phyloP scores from a whole-genome alignment of 179 eudicot genomes.

The Silene noctiflora region DNA sequence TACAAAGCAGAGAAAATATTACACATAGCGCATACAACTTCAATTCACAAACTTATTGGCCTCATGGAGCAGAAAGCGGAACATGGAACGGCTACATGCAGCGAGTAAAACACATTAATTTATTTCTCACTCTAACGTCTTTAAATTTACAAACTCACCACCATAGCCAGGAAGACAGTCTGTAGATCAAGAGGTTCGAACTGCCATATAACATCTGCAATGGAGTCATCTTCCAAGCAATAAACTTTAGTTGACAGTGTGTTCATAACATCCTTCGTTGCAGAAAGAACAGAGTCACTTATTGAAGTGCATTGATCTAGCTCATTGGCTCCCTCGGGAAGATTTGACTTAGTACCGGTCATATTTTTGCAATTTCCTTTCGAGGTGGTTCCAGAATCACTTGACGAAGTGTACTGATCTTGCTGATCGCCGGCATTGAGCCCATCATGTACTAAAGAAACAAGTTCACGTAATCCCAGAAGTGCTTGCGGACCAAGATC shows the following conservation, averaged over 20 bases:
- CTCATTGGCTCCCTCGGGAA: constrained; percentile 32
- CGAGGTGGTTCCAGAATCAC: constrained; percentile 33
- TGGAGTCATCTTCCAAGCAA: constrained; percentile 61
- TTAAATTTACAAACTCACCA: constrained; percentile 46
- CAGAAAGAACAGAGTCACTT: constrained; percentile 29
- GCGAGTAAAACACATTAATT: not conserved
- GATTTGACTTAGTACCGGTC: constrained; percentile 26
- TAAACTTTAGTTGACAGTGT: constrained; percentile 25
- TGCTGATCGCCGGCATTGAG: constrained; percentile 34
- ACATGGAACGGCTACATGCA: constrained; percentile 9
- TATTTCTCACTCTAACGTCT: not conserved
- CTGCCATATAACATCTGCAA: constrained; percentile 66
- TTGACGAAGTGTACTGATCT: constrained; percentile 24
- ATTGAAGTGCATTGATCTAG: constrained; percentile 33
- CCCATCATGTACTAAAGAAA: constrained; percentile 66
- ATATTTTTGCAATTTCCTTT: constrained; percentile 22
- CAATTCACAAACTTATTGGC: not conserved
- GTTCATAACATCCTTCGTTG: constrained; percentile 25
- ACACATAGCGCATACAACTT: constrained; percentile 8
- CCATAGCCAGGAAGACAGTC: constrained; percentile 62
- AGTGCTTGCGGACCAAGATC: constrained; percentile 55
- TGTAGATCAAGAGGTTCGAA: constrained; percentile 59
- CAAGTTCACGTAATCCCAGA: constrained; percentile 60
- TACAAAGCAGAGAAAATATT: constrained; percentile 1
- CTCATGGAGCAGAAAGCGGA: not conserved